Percentiles rank a stretch among this genome's conserved stretches.
phyloP scores from a whole-genome alignment of 2,329 filamentous ascomycete species.

The Gaeumannomyces sp. region DNA sequence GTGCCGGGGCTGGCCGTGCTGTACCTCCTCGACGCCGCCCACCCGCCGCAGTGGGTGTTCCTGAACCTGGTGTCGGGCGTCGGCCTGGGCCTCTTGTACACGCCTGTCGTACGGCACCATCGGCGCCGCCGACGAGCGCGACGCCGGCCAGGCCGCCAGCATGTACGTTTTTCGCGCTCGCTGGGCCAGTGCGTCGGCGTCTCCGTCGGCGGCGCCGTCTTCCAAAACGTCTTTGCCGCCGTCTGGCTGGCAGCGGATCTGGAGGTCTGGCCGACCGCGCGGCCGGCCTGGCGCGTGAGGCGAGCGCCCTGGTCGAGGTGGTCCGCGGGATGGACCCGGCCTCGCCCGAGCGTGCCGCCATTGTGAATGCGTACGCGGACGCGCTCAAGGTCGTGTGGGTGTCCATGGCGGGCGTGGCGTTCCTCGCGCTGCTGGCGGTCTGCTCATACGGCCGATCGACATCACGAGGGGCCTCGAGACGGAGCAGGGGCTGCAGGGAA shows the following conservation, averaged over 20 bases:
- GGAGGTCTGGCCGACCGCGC: conserved; percentile 23
- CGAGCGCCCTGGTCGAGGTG: conserved; percentile 46
- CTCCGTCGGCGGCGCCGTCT: conserved; percentile 33
- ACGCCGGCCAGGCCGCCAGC: conserved; percentile 31
- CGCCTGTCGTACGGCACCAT: conserved; percentile 34
- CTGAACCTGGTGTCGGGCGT: conserved; percentile 29
- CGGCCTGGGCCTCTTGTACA: conserved; percentile 32
- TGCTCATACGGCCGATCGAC: neutral
- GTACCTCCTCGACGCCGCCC: conserved; percentile 18
- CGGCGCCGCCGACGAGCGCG: conserved; percentile 28
- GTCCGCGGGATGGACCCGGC: conserved; percentile 41
- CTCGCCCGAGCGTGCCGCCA: conserved; percentile 33
- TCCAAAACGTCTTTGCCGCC: conserved; percentile 32
- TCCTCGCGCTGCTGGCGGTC: neutral
- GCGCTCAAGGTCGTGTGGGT: conserved; percentile 17
- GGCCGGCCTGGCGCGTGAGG: conserved; percentile 44
- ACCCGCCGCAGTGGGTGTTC: conserved; percentile 14
- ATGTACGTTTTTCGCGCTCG: conserved; percentile 36
- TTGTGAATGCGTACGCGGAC: conserved; percentile 27
- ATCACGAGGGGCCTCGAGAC: neutral
- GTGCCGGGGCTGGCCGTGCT: conserved; percentile 22
- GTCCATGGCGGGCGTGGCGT: neutral
- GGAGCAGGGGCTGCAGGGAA: neutral
- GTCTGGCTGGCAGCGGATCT: conserved; percentile 41
- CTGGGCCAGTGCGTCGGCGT: conserved; percentile 36